phyloP scores from a whole-genome alignment of 371 early-diverging fungal species.

The Ordospora pajunii region DNA sequence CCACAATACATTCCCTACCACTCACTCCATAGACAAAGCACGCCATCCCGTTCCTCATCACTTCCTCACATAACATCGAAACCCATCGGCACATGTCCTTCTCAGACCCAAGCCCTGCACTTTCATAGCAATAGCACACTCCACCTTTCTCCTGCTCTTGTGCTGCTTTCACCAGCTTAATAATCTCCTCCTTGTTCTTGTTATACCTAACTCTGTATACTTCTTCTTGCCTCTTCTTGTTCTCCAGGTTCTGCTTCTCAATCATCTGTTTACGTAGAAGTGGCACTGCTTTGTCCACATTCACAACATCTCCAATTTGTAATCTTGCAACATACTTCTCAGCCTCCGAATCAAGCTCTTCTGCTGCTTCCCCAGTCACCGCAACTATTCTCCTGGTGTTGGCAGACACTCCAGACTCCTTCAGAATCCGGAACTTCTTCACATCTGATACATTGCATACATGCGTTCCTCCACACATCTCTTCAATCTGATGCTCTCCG shows the following conservation, averaged over 20 bases:
- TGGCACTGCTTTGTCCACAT: conserved; percentile 29
- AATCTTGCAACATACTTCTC: conserved; percentile 14
- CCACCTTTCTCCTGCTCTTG: not conserved
- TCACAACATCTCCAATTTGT: conserved; percentile 13
- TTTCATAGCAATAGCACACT: not conserved
- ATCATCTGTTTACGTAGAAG: conserved; percentile 12
- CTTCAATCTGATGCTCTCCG: conserved; percentile 73
- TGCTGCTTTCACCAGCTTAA: not conserved
- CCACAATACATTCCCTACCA: not conserved
- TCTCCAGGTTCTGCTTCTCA: conserved; percentile 24
- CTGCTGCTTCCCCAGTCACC: conserved; percentile 68
- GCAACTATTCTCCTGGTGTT: conserved; percentile 90
- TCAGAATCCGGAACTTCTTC: conserved; percentile 72
- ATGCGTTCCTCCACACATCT: conserved; percentile 99
- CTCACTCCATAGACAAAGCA: not conserved
- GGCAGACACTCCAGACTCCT: conserved; percentile 85
- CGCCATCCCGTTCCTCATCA: not conserved
- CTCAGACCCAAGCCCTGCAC: not conserved
- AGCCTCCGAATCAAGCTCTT: conserved; percentile 43
- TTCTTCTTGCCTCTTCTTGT: conserved; percentile 17
- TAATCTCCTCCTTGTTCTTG: not conserved
- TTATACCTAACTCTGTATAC: not conserved
- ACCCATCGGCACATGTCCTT: not conserved
- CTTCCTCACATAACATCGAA: not conserved
- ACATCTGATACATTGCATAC: conserved; percentile 81